These are phyloP conservation scores for Sugiyamaella paludigena DNA, from an alignment of 1,139 yeast genomes.

Conservation along the genomic window DNA sequence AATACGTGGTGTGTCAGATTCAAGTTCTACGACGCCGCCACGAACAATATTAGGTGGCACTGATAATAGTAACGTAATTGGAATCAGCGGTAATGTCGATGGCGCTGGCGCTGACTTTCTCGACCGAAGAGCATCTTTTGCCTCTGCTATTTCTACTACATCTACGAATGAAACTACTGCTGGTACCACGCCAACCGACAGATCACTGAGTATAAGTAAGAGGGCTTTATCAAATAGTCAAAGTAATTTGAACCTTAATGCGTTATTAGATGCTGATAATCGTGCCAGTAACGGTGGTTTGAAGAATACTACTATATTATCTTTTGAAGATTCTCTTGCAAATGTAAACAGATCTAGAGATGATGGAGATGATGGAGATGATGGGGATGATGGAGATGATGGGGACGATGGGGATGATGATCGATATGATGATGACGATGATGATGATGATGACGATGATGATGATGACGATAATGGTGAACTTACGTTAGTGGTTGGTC, in stretches of 20 bases:
- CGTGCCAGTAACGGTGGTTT: background rate
- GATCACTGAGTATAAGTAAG: background rate
- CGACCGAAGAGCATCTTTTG: slow-evolving; percentile 5
- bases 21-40: slow-evolving; percentile 2
- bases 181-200: slow-evolving; percentile 5
- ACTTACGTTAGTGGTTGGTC: slow-evolving; percentile 52
- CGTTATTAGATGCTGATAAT: slow-evolving; percentile 23
- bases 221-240: slow-evolving; percentile 18
- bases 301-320: background rate
- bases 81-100: background rate
- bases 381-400: too few species aligned
- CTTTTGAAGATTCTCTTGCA: slow-evolving; percentile 7
- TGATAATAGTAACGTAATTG: background rate
- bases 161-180: slow-evolving; percentile 3
- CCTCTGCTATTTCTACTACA: slow-evolving; percentile 6
- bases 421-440: slow-evolving; percentile 15
- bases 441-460: slow-evolving; percentile 19
- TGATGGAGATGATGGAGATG: too few species aligned
- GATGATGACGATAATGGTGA: slow-evolving; percentile 48
- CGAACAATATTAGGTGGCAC: background rate
- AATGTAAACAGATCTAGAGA: slow-evolving; percentile 5
- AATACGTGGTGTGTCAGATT: background rate
- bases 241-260: slow-evolving; percentile 27
- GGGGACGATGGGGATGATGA: slow-evolving; percentile 9
- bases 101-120: background rate